A percentile compares a stretch with the other conserved stretches of the same genome.
Conservation (phyloP, 495 filamentous ascomycete genomes). For the Trichocladium uniseriatum region DNA sequence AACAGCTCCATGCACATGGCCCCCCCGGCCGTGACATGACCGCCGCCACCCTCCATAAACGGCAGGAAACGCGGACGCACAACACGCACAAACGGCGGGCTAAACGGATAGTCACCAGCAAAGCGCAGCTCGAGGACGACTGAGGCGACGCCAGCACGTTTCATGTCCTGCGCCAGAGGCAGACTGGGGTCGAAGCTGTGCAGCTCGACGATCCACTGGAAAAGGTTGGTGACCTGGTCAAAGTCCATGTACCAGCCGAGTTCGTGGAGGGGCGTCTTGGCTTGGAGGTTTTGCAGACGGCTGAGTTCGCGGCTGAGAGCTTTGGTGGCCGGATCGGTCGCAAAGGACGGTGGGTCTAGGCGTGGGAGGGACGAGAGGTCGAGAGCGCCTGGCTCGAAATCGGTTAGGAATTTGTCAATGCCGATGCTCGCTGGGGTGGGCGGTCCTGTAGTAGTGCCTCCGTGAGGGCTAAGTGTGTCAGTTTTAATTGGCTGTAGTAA, state of each 20-base stretch:
- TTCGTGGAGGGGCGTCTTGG: constrained; percentile 51
- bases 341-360: constrained; percentile 57
- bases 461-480: no score
- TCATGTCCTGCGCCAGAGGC: constrained; percentile 71
- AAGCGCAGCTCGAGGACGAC: constrained; percentile 80
- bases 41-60: constrained; percentile 66
- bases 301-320: constrained; percentile 54
- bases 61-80: constrained; percentile 71
- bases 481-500: neutral
- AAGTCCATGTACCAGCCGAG: constrained; percentile 80
- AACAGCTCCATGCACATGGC: constrained; percentile 89
- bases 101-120: constrained; percentile 59
- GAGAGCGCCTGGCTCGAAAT: constrained; percentile 59
- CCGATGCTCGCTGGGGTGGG: constrained; percentile 1
- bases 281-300: constrained; percentile 50
- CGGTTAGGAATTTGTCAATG: constrained; percentile 30
- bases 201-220: constrained; percentile 89
- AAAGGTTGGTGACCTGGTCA: constrained; percentile 52
- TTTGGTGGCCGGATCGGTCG: constrained; percentile 53
- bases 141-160: constrained; percentile 46
- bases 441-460: neutral
- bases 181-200: constrained; percentile 67
- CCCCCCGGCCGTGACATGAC: constrained; percentile 81
- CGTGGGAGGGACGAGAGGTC: constrained; percentile 46
- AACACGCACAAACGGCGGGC: constrained; percentile 78